Conservation (phyloP, 352 stramenopile genomes). For the Globisporangium uncinulatum region DNA sequence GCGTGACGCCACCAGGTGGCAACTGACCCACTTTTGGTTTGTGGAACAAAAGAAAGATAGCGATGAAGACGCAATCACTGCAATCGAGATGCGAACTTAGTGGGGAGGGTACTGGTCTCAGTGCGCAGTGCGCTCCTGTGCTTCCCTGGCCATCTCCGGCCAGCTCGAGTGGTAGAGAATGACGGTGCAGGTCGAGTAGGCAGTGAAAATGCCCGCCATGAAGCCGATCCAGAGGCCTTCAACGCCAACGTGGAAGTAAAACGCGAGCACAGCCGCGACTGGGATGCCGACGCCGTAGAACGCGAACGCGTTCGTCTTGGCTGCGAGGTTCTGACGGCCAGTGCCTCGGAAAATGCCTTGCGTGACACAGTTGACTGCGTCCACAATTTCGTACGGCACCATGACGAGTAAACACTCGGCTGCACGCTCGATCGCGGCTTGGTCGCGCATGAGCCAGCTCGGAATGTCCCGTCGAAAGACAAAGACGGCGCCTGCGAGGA, state of each 20-base stretch:
- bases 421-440: conserved; percentile 27
- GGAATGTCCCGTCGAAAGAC: conserved; percentile 35
- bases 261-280: conserved; percentile 46
- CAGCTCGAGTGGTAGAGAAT: conserved; percentile 20
- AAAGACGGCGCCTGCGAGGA: conserved; percentile 33
- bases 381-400: conserved; percentile 58
- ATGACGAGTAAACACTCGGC: conserved; percentile 48
- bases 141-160: conserved; percentile 18
- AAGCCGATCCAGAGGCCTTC: conserved; percentile 82
- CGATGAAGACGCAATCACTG: background rate
- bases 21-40: too few species aligned
- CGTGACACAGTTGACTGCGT: conserved; percentile 58
- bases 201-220: conserved; percentile 33
- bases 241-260: conserved; percentile 34
- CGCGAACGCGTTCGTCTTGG: conserved; percentile 57
- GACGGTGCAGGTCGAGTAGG: conserved; percentile 8
- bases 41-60: background rate
- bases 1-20: too few species aligned
- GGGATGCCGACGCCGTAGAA: conserved; percentile 78
- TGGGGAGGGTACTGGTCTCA: background rate
- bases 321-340: conserved; percentile 59
- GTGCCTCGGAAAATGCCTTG: conserved; percentile 71
- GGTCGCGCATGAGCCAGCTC: conserved; percentile 33
- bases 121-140: conserved; percentile 17
- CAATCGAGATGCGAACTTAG: too few species aligned